phyloP scores from a whole-genome alignment of 352 stramenopile genomes.

The Elongisporangium senticosum region DNA sequence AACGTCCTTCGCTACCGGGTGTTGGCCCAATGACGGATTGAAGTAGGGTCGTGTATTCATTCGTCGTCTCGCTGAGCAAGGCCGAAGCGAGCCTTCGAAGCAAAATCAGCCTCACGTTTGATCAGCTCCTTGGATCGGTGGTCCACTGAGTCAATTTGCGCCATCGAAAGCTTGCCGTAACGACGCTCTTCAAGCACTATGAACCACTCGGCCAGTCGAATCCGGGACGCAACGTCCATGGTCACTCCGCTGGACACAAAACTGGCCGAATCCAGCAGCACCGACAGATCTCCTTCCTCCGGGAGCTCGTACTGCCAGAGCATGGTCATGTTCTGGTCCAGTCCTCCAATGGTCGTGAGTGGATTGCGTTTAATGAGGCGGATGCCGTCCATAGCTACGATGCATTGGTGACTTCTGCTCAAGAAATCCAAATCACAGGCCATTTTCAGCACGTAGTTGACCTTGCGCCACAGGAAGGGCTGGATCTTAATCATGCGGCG shows the following conservation, averaged over 20 bases:
- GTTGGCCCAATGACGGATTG: no score
- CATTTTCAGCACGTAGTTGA: slow-evolving; percentile 74
- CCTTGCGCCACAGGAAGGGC: slow-evolving; percentile 53
- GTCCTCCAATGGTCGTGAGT: slow-evolving; percentile 61
- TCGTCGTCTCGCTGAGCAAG: slow-evolving; percentile 9
- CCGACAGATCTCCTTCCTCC: slow-evolving; percentile 44
- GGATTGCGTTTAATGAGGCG: slow-evolving; percentile 55
- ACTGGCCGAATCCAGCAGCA: slow-evolving; percentile 51
- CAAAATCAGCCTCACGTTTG: slow-evolving; percentile 52
- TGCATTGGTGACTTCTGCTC: slow-evolving; percentile 54
- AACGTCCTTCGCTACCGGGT: not conserved
- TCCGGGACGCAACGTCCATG: slow-evolving; percentile 36
- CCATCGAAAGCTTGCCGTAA: slow-evolving; percentile 33
- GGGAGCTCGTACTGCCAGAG: slow-evolving; percentile 47
- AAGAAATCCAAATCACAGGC: slow-evolving; percentile 64
- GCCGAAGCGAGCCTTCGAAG: slow-evolving; percentile 46
- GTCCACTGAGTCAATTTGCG: slow-evolving; percentile 23
- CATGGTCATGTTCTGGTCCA: slow-evolving; percentile 58
- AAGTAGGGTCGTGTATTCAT: not conserved
- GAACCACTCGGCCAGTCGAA: slow-evolving; percentile 51
- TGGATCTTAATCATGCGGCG: slow-evolving; percentile 48
- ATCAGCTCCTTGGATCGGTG: slow-evolving; percentile 47
- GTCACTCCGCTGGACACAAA: slow-evolving; percentile 23
- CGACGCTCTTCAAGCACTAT: slow-evolving; percentile 50
- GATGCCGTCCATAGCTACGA: slow-evolving; percentile 46